Base-by-base conservation (phyloP, 345 rosid species). In the Leavenworthia alabamica region DNA sequence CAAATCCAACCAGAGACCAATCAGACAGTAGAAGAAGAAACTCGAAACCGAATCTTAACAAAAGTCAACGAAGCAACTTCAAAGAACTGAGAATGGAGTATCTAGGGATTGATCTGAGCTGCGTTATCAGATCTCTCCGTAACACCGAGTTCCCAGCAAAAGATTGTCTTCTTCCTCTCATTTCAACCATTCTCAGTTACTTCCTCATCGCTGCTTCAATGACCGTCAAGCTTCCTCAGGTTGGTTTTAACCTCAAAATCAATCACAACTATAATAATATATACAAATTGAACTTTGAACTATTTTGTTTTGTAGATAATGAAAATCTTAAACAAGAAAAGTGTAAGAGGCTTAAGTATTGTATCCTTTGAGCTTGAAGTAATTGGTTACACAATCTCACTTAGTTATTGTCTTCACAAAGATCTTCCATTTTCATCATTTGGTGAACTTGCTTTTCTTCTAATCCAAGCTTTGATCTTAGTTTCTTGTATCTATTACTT, bases 151-250 rank as follows among this genome's bases (percentile, higher is more conserved):
- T 86, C 42, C 95, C 99, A 2, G 77, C 78, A 9, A 81, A 81
- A 17, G 91, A 82, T 55, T 93, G 97, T 60, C 68, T 93, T 61
- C 86, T 93, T 36, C 91, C 96, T 31, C 84, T 93, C 60, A 74
- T 89, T 49, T 89, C 97, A 8, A 92, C 81, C 68, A 80, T 89
- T 33, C 95, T 93, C 13, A 88, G 99, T 69, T 89, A 89, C 64
- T 75, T 76, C 75, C 85, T 93, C 83, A 84, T 93, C 43, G 90
- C 86, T 40, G 87, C 84, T 66, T 93, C 97, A 73, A 72, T 94
- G 78, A 85, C 94, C 53, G 97, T 93, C 80, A 93, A 93, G 67
- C 78, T 93, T 64, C 99, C 99, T 31, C 96, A 88, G 92, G 92
- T 81, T n/a, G n/a, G n/a, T n/a, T n/a, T 12, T 12, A 2, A 15